A percentile compares a stretch with the other conserved stretches of the same genome.
Evolutionary conservation across 1,284 basidiomycete species (phyloP).

Genomic region (Pyrrhoderma lamaoense): DNA sequence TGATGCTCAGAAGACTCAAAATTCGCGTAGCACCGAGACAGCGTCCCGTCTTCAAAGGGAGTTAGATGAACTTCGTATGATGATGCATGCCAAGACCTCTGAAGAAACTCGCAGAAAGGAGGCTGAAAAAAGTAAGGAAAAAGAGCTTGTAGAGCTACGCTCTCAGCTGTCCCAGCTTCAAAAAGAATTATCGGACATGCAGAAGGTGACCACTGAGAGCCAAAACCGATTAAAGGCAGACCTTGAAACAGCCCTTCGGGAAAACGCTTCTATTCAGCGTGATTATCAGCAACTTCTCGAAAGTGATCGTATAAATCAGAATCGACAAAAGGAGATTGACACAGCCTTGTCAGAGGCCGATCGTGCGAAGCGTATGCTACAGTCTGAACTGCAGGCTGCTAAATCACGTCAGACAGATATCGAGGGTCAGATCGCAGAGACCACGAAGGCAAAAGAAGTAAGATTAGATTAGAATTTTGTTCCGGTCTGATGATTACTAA

Average conservation of each 20-base stretch:
- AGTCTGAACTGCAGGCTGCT: constrained; percentile 69
- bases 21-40: constrained; percentile 42
- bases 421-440: constrained; percentile 60
- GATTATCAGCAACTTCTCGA: constrained; percentile 60
- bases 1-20: constrained; percentile 55
- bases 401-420: constrained; percentile 67
- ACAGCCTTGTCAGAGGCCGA: constrained; percentile 55
- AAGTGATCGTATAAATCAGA: constrained; percentile 45
- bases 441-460: constrained; percentile 66
- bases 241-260: constrained; percentile 49
- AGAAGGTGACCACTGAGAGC: constrained; percentile 47
- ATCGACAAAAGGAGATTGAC: constrained; percentile 47
- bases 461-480: constrained; percentile 20
- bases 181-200: constrained; percentile 52
- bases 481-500: constrained; percentile 5
- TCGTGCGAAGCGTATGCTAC: constrained; percentile 60
- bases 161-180: constrained; percentile 54
- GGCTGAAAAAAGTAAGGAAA: constrained; percentile 82
- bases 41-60: constrained; percentile 70
- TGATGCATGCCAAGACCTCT: constrained; percentile 79
- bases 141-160: constrained; percentile 75
- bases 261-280: constrained; percentile 48
- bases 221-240: constrained; percentile 68
- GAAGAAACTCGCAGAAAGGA: constrained; percentile 83
- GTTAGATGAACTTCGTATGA: constrained; percentile 75